Conservation (phyloP, 495 filamentous ascomycete species). For the Staphylotrichum tortipilum region DNA sequence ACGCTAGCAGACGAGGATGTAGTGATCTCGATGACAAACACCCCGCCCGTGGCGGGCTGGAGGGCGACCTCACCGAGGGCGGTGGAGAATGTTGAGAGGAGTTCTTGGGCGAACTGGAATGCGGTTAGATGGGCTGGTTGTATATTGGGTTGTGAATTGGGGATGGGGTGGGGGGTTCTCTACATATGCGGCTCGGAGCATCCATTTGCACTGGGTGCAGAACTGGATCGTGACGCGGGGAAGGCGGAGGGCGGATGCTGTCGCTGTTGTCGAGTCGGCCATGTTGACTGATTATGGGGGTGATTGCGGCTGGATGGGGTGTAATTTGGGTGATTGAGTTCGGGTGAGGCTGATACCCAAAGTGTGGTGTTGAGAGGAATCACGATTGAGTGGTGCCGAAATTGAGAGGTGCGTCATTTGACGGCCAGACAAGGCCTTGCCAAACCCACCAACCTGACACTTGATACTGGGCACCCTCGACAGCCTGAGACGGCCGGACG, state of each 20-base stretch:
- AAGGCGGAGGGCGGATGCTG: constrained; percentile 21
- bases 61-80: constrained; percentile 86
- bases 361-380: too few relatives aligned
- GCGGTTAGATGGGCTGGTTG: not conserved
- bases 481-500: too few relatives aligned
- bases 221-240: constrained; percentile 63
- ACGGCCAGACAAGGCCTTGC: not conserved
- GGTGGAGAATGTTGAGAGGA: constrained; percentile 88
- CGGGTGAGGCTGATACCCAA: too few relatives aligned
- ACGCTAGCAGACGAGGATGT: constrained; percentile 14
- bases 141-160: not conserved
- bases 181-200: constrained; percentile 78
- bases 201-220: constrained; percentile 87
- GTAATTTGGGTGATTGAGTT: too few relatives aligned
- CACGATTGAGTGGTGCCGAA: too few relatives aligned
- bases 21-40: constrained; percentile 65
- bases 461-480: too few relatives aligned
- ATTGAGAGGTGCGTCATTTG: too few relatives aligned
- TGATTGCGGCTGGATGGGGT: too few relatives aligned
- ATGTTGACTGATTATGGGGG: too few relatives aligned
- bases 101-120: constrained; percentile 85
- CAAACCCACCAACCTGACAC: not conserved
- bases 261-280: constrained; percentile 22
- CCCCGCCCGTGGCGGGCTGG: constrained; percentile 72
- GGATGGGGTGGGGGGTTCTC: constrained; percentile 15